A percentile compares a stretch with the other conserved stretches of the same genome.
These are phyloP conservation scores for Cenchrus americanus DNA, from an alignment of 176 grass and related monocot genomes.

Conservation along the genomic window DNA sequence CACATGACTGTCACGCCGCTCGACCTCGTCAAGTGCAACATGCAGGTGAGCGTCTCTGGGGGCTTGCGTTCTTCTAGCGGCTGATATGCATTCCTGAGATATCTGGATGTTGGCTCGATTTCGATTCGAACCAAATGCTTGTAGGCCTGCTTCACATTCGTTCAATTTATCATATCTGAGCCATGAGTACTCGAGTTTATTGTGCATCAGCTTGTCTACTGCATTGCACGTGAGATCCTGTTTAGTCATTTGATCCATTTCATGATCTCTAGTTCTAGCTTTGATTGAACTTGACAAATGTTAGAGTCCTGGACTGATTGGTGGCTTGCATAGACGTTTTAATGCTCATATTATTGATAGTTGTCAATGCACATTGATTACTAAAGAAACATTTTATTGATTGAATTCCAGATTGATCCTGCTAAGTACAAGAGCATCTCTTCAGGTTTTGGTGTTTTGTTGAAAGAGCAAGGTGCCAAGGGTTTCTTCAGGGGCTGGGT, in stretches of 20 bases:
- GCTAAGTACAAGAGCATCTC: conserved; percentile 80
- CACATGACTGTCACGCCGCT: conserved; percentile 92
- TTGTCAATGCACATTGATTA: background rate
- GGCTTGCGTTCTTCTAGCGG: background rate
- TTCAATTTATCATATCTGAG: background rate
- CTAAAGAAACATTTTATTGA: background rate
- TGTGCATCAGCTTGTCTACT: background rate
- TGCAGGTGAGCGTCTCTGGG: conserved; percentile 62
- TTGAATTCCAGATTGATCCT: conserved; percentile 66
- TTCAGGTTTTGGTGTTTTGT: conserved; percentile 67
- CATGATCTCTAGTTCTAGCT: background rate
- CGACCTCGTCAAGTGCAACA: conserved; percentile 94
- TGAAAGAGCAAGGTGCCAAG: conserved; percentile 77
- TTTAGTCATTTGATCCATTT: background rate
- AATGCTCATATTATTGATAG: background rate
- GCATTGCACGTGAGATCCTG: background rate
- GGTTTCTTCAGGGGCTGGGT: conserved; percentile 84
- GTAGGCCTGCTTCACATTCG: background rate
- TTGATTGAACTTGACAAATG: background rate
- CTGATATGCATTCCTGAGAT: background rate
- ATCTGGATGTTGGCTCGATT: background rate
- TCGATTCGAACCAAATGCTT: background rate
- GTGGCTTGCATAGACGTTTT: background rate
- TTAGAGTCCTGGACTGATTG: background rate
- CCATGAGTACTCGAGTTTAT: background rate